Conservation (phyloP, 495 filamentous ascomycete species). For the Xylaria longipes region DNA sequence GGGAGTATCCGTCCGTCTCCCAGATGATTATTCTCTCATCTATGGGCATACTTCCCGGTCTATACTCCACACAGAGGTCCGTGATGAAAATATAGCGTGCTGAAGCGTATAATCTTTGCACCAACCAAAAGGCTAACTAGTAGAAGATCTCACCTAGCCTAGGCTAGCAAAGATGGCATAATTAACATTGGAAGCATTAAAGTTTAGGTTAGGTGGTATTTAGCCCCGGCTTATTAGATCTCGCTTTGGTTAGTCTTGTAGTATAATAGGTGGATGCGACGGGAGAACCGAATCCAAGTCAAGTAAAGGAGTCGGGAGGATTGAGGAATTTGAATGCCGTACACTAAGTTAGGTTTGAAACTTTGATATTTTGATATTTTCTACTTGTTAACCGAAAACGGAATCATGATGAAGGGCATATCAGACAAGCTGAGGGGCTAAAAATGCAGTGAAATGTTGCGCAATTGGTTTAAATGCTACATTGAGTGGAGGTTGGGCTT, state of each 20-base stretch:
- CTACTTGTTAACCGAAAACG: not conserved
- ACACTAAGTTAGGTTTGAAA: too few species aligned
- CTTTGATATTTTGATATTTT: conserved; percentile 1
- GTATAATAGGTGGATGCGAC: not conserved
- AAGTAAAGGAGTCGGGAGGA: not conserved
- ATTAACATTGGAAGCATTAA: not conserved
- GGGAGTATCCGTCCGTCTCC: not conserved
- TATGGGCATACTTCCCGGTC: not conserved
- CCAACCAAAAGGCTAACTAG: conserved; percentile 7
- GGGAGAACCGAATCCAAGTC: not conserved
- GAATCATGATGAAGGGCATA: too few species aligned
- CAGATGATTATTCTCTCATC: not conserved
- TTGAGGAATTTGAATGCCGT: not conserved
- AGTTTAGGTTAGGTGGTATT: not conserved
- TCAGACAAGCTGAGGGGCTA: too few species aligned
- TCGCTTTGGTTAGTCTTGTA: not conserved
- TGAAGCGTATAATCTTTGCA: conserved; percentile 11
- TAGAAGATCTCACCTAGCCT: not conserved
- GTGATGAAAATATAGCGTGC: not conserved
- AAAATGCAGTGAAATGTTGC: too few species aligned
- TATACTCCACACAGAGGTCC: not conserved
- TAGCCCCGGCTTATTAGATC: not conserved
- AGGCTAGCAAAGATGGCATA: not conserved
- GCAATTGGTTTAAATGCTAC: not conserved
- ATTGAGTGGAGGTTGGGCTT: not conserved